Evolutionary conservation across 441 rosid genomes (phyloP).

Genomic region (Francoa sonchifolia): DNA sequence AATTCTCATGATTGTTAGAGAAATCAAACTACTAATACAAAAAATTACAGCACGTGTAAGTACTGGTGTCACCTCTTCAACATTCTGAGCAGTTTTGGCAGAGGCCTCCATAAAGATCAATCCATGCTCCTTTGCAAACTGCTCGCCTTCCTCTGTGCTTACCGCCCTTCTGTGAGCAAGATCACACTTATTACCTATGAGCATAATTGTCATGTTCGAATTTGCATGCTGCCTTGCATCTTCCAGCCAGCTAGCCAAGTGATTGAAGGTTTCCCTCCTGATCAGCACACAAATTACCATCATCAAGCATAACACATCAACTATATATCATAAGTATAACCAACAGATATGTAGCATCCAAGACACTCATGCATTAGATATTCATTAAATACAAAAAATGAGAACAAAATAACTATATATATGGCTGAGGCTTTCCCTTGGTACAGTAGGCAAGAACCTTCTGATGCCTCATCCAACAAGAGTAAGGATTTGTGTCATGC

Average conservation of each 20-base stretch:
- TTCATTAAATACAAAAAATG: no score
- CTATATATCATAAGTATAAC: background rate
- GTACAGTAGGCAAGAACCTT: no score
- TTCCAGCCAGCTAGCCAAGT: slow-evolving; percentile 95
- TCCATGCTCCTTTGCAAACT: slow-evolving; percentile 91
- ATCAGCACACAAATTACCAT: slow-evolving; percentile 2
- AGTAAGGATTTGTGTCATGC: no score
- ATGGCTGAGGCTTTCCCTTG: no score
- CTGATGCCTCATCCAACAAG: no score
- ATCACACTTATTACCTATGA: slow-evolving; percentile 90
- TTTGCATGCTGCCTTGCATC: slow-evolving; percentile 99
- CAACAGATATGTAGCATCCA: background rate
- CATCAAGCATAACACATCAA: background rate
- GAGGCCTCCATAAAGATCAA: slow-evolving; percentile 98
- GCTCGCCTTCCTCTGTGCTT: slow-evolving; percentile 89
- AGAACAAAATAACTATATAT: no score
- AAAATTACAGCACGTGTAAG: background rate
- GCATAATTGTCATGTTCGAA: slow-evolving; percentile 96
- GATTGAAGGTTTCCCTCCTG: slow-evolving; percentile 96
- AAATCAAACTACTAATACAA: background rate
- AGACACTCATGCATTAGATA: background rate
- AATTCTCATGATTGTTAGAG: background rate
- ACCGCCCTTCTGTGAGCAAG: slow-evolving; percentile 96
- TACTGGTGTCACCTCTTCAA: slow-evolving; percentile 56
- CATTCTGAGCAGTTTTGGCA: slow-evolving; percentile 96